Evolutionary conservation across 805 yeast genomes (phyloP).

Genomic region (Kodamaea fukazawae): DNA sequence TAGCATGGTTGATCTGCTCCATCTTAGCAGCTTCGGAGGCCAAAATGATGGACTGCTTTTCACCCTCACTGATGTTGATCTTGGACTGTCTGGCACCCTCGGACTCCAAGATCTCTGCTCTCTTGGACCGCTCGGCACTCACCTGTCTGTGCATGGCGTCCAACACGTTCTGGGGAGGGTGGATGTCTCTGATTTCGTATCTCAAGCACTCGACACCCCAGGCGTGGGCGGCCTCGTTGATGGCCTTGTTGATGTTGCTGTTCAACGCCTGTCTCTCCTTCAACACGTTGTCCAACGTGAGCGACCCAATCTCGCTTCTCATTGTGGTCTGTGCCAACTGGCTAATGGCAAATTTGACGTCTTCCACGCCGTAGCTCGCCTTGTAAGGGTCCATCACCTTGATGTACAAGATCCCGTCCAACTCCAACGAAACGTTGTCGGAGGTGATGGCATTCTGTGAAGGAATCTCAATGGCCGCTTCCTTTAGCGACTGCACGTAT

Average conservation of each 20-base stretch:
- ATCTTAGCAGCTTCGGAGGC: constrained; percentile 71
- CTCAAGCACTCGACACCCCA: constrained; percentile 87
- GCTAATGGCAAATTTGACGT: constrained; percentile 78
- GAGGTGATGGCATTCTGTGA: constrained; percentile 81
- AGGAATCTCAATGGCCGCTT: constrained; percentile 82
- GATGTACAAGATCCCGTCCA: constrained; percentile 81
- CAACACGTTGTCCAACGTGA: constrained; percentile 74
- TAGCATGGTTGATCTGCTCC: constrained; percentile 64
- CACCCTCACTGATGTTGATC: constrained; percentile 83
- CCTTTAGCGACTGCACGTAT: constrained; percentile 80
- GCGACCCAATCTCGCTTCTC: constrained; percentile 85
- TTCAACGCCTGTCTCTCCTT: constrained; percentile 74
- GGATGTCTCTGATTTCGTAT: constrained; percentile 84
- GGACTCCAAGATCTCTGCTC: constrained; percentile 83
- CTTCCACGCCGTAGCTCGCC: constrained; percentile 86
- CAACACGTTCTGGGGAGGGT: constrained; percentile 80
- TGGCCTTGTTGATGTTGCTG: constrained; percentile 67
- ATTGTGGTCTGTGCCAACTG: constrained; percentile 89
- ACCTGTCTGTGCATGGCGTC: constrained; percentile 93
- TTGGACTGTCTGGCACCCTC: constrained; percentile 80
- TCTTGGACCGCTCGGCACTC: constrained; percentile 78
- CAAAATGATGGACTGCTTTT: constrained; percentile 63
- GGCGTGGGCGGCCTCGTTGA: constrained; percentile 78
- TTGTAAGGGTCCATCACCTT: constrained; percentile 78
- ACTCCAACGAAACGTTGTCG: constrained; percentile 79